Base-by-base conservation (phyloP, 2,329 filamentous ascomycete genomes). In the Tolypocladium ophioglossoides region DNA sequence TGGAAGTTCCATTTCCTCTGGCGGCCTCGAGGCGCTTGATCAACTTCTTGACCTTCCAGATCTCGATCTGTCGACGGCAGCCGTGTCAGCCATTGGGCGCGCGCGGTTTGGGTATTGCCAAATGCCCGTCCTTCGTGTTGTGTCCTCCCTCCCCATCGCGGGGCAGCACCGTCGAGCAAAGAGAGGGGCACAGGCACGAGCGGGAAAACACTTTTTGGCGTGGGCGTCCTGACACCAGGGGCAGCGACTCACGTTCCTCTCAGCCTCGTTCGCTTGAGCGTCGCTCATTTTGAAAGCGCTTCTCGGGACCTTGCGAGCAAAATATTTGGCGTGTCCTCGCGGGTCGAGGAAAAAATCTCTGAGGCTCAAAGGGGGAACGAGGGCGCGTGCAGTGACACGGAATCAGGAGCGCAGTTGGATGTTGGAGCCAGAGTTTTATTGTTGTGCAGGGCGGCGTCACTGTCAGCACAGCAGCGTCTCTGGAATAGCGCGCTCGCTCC, bases 1-100 rank as follows among this genome's bases (percentile, higher is more conserved):
- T 99, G 78, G 87, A 92, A 61, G 94, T 99, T 77, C 94, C 94
- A 83, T 99, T 99, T 72, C 94, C 94, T 72, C 95, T 84, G 64
- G 95, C 95, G 59, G 90, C 88, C 75, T 97, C 94, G 66, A 99
- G 89, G 67, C 94, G 89, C 78, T 97, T 99, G 78, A 99, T 96
- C 70, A 99, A 80, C 81, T 99, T 99, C 83, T 99, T 99, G 70
- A 99, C 91, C 86, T 99, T 96, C 89, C 87, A 91, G 78, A 86
- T 86, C 75, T 86, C 83, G 67, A 86, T 86, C 80, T 84, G 62
- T 62, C 48, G 49, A 38, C 38, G 46, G 49, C 50, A 48, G 54
- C 37, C 48, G 52, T 51, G 61, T 62, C 55, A 66, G 60, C 34
- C 37, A 61, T 22, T 32, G 50, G 24, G n/a, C n/a, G 9, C 22